Evolutionary conservation across 208 protist genomes (phyloP).

Genomic region (Wallacemonas sp.): DNA sequence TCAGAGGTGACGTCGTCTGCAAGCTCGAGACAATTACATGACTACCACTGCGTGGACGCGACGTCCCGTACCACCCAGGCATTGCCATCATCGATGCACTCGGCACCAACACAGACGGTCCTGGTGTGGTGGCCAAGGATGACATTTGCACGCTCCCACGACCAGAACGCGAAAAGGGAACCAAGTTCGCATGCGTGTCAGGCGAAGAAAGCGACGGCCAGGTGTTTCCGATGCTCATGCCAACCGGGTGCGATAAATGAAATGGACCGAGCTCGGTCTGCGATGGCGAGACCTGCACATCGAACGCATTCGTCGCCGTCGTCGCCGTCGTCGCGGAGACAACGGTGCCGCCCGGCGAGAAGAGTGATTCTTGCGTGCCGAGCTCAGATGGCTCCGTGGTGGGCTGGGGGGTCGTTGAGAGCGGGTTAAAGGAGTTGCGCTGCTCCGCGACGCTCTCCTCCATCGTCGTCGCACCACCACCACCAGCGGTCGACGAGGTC

Average conservation of each 20-base stretch:
- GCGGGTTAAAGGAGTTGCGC: conserved; percentile 1
- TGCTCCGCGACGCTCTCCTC: background rate
- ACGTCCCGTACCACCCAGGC: background rate
- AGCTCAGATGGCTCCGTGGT: background rate
- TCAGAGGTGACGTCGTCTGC: conserved; percentile 1
- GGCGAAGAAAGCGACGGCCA: no score
- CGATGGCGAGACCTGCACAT: background rate
- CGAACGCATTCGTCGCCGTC: background rate
- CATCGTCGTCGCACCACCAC: no score
- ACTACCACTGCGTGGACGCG: conserved; percentile 3
- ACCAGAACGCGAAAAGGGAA: background rate
- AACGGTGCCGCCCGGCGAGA: conserved; percentile 3
- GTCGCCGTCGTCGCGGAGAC: background rate
- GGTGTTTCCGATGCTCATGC: background rate
- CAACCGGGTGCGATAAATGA: background rate
- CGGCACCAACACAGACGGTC: no score
- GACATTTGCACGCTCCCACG: background rate
- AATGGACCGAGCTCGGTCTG: background rate
- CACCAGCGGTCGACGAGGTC: no score
- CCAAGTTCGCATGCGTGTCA: no score
- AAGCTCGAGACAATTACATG: background rate
- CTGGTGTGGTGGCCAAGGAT: background rate
- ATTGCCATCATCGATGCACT: no score
- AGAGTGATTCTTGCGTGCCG: background rate
- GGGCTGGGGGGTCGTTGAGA: background rate